Percentiles rank a stretch among this genome's conserved stretches.
These are phyloP conservation scores for Euptelea pleiosperma DNA, from an alignment of 164 flowering plant species.

Conservation along the genomic window DNA sequence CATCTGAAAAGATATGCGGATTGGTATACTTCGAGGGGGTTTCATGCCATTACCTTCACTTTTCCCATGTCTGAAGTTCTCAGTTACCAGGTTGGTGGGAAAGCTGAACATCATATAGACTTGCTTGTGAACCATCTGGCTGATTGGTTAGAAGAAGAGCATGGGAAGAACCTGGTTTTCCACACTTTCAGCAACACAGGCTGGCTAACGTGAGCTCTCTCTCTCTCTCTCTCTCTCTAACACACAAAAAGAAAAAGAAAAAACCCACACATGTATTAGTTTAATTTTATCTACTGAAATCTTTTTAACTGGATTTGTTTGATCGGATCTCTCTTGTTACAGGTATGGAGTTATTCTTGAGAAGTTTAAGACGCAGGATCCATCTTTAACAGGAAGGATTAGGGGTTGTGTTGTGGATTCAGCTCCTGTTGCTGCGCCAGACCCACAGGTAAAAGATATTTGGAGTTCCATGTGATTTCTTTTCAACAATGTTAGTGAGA, in stretches of 20 bases:
- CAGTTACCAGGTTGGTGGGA: conserved; percentile 84
- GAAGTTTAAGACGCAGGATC: conserved; percentile 67
- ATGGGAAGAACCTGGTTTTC: conserved; percentile 64
- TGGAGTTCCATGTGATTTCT: not conserved
- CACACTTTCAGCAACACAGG: conserved; percentile 99
- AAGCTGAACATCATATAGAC: conserved; percentile 75
- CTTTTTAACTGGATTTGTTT: not conserved
- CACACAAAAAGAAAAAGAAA: no score
- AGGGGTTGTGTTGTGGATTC: conserved; percentile 95
- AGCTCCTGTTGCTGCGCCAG: conserved; percentile 92
- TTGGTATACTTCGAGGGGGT: conserved; percentile 94
- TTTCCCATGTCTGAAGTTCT: conserved; percentile 89
- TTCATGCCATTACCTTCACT: conserved; percentile 88
- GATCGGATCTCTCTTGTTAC: conserved; percentile 10
- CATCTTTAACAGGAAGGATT: conserved; percentile 53
- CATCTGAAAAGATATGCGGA: conserved; percentile 92
- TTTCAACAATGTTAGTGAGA: not conserved
- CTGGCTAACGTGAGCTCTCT: conserved; percentile 82
- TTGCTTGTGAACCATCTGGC: conserved; percentile 85
- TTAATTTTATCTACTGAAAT: not conserved
- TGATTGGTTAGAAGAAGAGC: conserved; percentile 85
- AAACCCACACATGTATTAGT: not conserved
- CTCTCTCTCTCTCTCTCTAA: conserved; percentile 12
- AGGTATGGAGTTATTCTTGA: conserved; percentile 88
- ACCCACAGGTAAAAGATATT: conserved; percentile 66